A percentile compares a stretch with the other conserved stretches of the same genome.
Conservation (phyloP, 106 monocot species). For the Acorus gramineus region DNA sequence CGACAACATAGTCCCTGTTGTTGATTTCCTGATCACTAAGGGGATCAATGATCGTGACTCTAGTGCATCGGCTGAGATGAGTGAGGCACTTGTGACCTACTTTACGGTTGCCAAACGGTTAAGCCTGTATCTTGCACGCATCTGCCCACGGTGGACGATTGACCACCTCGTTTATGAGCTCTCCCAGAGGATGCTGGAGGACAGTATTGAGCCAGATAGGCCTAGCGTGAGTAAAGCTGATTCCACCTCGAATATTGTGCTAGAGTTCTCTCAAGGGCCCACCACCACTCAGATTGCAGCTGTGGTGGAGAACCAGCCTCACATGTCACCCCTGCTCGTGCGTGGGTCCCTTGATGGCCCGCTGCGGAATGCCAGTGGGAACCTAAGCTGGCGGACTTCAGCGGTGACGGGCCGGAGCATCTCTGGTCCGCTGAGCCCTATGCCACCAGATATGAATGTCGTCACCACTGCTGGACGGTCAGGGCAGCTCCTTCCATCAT, state of each 20-base stretch:
- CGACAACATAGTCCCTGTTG: slow-evolving; percentile 83
- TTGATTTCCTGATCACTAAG: slow-evolving; percentile 82
- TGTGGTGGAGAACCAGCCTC: slow-evolving; percentile 75
- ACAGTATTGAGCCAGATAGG: slow-evolving; percentile 54
- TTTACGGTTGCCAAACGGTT: slow-evolving; percentile 97
- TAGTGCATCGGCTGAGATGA: slow-evolving; percentile 87
- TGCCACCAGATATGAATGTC: slow-evolving; percentile 59
- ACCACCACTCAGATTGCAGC: slow-evolving; percentile 46
- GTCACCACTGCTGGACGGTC: slow-evolving; percentile 56
- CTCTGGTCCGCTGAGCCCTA: slow-evolving; percentile 80
- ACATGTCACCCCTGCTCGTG: slow-evolving; percentile 98
- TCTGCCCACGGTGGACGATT: slow-evolving; percentile 94
- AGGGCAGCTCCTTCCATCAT: slow-evolving; percentile 82
- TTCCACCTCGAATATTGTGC: slow-evolving; percentile 43
- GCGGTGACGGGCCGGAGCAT: slow-evolving; percentile 66
- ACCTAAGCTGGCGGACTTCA: slow-evolving; percentile 86
- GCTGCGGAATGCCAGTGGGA: slow-evolving; percentile 65
- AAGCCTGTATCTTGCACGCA: slow-evolving; percentile 91
- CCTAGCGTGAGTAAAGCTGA: slow-evolving; percentile 39
- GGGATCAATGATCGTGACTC: slow-evolving; percentile 99
- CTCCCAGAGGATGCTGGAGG: slow-evolving; percentile 94
- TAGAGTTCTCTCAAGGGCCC: slow-evolving; percentile 92
- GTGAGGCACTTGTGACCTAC: slow-evolving; percentile 84
- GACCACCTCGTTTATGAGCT: slow-evolving; percentile 94
- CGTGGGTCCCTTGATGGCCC: slow-evolving; percentile 89